These are phyloP conservation scores for Lunularia cruciata DNA, from an alignment of 225 moss, liverwort and hornwort species.

Conservation along the genomic window DNA sequence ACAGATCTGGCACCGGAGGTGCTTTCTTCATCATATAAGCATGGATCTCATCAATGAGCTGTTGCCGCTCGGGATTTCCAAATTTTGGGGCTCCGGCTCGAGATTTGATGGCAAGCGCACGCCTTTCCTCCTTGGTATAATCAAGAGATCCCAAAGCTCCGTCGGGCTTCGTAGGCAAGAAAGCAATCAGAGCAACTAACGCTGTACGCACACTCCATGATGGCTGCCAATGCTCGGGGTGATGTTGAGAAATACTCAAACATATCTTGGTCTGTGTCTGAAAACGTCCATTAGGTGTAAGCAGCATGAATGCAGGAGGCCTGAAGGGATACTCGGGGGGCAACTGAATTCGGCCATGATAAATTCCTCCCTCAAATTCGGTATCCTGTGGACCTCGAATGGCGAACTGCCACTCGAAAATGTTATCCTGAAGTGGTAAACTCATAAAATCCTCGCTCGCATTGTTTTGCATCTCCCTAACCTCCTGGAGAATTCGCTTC, in stretches of 20 bases:
- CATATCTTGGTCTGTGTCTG: constrained; percentile 98
- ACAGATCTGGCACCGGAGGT: constrained; percentile 61
- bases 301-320: constrained; percentile 96
- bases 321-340: constrained; percentile 98
- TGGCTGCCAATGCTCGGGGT: constrained; percentile 99
- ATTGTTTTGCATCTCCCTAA: constrained; percentile 94
- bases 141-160: constrained; percentile 94
- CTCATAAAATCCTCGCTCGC: constrained; percentile 94
- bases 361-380: constrained; percentile 94
- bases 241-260: constrained; percentile 95
- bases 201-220: constrained; percentile 99
- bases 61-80: constrained; percentile 83
- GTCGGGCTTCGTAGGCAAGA: constrained; percentile 99
- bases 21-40: constrained; percentile 65
- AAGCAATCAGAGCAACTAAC: constrained; percentile 89
- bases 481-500: constrained; percentile 95
- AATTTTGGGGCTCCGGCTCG: constrained; percentile 71
- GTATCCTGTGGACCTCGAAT: constrained; percentile 96
- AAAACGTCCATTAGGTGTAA: constrained; percentile 94
- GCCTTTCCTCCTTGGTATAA: constrained; percentile 92
- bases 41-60: constrained; percentile 97
- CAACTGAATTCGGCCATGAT: constrained; percentile 98
- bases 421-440: constrained; percentile 92
- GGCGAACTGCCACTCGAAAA: constrained; percentile 99
- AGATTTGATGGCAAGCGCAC: constrained; percentile 82